Conservation (phyloP, 192 early-diverging fungal species). For the Chytriomyces confervae region DNA sequence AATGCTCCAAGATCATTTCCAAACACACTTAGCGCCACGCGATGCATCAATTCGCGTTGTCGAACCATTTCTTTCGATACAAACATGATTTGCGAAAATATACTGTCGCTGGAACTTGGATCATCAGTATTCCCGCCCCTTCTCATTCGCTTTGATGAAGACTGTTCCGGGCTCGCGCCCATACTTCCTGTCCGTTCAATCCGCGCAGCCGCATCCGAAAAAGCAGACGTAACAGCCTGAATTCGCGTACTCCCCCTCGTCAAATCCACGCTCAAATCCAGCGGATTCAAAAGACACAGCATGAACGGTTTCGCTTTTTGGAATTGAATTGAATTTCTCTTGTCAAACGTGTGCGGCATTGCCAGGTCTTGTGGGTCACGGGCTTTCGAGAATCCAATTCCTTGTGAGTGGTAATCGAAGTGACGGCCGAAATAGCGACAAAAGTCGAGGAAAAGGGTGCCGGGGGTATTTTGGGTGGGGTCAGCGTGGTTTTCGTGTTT, state of each 20-base stretch:
- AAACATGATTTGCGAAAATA: slow-evolving; percentile 5
- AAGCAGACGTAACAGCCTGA: not conserved
- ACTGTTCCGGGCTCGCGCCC: not conserved
- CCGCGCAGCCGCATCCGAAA: not conserved
- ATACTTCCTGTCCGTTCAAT: not conserved
- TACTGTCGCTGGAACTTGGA: not conserved
- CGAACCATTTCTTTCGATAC: slow-evolving; percentile 8
- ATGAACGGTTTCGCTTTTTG: not conserved
- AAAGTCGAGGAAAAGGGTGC: slow-evolving; percentile 14
- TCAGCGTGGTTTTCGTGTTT: not conserved
- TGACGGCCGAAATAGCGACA: slow-evolving; percentile 17
- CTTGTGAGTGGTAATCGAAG: slow-evolving; percentile 15
- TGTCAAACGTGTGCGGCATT: not conserved
- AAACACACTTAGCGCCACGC: not conserved
- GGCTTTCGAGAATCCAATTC: not conserved
- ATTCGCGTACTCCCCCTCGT: slow-evolving; percentile 1
- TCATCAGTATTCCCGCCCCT: not conserved
- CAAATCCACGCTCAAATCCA: slow-evolving; percentile 5
- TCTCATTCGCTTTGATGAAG: not conserved
- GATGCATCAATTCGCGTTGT: not conserved
- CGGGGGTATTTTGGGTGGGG: not conserved
- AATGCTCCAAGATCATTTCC: not conserved
- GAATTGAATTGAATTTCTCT: not conserved
- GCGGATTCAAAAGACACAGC: slow-evolving; percentile 9
- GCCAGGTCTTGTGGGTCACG: not conserved